Percentiles rank a stretch among this genome's conserved stretches.
Conservation (phyloP, 2,329 filamentous ascomycete species). For the Phialophora expanda region DNA sequence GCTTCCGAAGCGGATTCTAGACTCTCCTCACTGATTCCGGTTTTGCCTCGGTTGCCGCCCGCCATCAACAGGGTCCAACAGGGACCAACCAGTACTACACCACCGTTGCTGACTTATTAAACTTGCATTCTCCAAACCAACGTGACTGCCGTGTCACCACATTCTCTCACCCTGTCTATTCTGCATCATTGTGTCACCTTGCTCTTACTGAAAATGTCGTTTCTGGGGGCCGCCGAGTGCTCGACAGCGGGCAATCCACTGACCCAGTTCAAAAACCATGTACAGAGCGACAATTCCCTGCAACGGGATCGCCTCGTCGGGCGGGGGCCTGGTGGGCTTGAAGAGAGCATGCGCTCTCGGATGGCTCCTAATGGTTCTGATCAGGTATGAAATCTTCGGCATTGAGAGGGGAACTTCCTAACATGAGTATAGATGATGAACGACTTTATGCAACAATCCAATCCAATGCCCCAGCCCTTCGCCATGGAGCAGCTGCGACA, state of each 20-base stretch:
- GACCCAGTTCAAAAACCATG: conserved; percentile 96
- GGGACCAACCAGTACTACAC: too few species aligned
- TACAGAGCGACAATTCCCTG: conserved; percentile 92
- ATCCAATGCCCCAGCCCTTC: conserved; percentile 60
- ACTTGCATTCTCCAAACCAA: conserved; percentile 5
- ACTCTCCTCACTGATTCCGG: neutral
- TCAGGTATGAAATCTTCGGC: conserved; percentile 56
- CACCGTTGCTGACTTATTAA: conserved; percentile 7
- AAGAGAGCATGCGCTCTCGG: conserved; percentile 78
- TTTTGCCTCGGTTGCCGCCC: conserved; percentile 6
- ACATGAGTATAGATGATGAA: conserved; percentile 76
- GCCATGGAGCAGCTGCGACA: conserved; percentile 70
- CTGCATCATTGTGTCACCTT: neutral
- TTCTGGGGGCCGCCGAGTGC: conserved; percentile 94
- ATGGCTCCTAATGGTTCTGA: conserved; percentile 73
- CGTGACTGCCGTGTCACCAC: conserved; percentile 7
- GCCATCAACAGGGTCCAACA: neutral
- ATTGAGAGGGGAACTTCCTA: conserved; percentile 35
- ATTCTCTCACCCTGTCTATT: neutral
- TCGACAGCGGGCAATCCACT: conserved; percentile 95
- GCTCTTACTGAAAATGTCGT: conserved; percentile 74
- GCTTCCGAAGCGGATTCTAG: neutral
- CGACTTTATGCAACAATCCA: conserved; percentile 83
- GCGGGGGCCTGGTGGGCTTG: conserved; percentile 69
- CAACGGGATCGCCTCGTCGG: conserved; percentile 88